Percentiles rank a stretch among this genome's conserved stretches.
These are phyloP conservation scores for Eutypa lata DNA, from an alignment of 2,329 filamentous ascomycete species.

Conservation along the genomic window DNA sequence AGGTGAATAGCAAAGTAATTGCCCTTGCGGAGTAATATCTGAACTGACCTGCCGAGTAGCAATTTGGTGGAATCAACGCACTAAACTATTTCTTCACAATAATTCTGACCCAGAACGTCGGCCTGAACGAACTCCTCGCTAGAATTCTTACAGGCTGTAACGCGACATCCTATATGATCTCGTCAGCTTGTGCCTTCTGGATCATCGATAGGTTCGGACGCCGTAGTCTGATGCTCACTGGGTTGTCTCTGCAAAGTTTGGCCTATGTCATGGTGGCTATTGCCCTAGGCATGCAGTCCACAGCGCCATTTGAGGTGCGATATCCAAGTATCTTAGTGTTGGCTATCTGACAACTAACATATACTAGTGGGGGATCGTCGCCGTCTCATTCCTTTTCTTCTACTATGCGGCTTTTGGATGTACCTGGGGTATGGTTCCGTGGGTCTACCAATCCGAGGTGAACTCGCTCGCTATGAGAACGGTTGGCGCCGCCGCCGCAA, in stretches of 20 bases:
- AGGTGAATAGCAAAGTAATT: background rate
- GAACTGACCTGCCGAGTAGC: background rate
- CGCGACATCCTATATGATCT: conserved; percentile 19
- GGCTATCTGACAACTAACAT: too few relatives aligned
- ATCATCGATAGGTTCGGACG: conserved; percentile 22
- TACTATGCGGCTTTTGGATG: too few relatives aligned
- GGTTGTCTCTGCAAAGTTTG: conserved; percentile 15
- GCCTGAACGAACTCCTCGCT: conserved; percentile 11
- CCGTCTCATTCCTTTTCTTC: too few relatives aligned
- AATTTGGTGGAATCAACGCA: background rate
- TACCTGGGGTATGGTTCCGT: too few relatives aligned
- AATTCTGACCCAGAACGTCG: conserved; percentile 12
- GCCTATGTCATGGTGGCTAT: conserved; percentile 10
- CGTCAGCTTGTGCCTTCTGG: conserved; percentile 18
- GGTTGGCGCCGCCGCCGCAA: too few relatives aligned
- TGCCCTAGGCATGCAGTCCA: too few relatives aligned
- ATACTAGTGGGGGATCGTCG: background rate
- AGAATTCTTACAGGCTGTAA: conserved; percentile 17
- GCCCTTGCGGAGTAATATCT: too few relatives aligned
- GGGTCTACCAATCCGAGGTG: too few relatives aligned
- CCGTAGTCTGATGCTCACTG: conserved; percentile 17
- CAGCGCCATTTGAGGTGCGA: too few relatives aligned
- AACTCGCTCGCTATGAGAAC: too few relatives aligned
- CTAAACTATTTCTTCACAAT: conserved; percentile 8
- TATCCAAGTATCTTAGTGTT: too few relatives aligned